Percentiles rank a stretch among this genome's conserved stretches.
Conservation (phyloP, 768 basidiomycete genomes). For the Serendipita vermifera region DNA sequence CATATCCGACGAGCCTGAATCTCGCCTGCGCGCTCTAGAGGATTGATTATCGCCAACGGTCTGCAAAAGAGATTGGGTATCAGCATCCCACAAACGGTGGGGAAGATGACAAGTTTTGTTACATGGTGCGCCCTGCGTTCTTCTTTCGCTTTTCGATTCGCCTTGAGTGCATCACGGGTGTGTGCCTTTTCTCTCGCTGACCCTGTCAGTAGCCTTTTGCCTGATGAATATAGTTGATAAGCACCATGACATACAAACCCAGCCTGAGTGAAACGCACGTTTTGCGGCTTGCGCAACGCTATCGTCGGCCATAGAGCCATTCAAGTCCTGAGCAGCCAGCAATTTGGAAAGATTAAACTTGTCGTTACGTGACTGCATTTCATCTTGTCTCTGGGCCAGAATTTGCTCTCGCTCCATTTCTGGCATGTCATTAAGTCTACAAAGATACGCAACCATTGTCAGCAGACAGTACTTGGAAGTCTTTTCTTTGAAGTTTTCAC, state of each 20-base stretch:
- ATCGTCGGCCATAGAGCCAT: conserved; percentile 34
- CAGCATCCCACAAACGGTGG: conserved; percentile 7
- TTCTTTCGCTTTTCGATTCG: conserved; percentile 74
- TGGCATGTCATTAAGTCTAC: conserved; percentile 61
- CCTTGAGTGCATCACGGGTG: conserved; percentile 76
- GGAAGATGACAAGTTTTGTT: conserved; percentile 8
- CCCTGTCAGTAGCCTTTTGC: conserved; percentile 60
- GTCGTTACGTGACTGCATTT: conserved; percentile 64
- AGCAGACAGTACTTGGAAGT: conserved; percentile 19
- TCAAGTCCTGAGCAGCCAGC: conserved; percentile 45
- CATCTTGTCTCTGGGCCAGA: conserved; percentile 65
- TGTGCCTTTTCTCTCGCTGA: conserved; percentile 68
- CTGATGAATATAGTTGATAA: conserved; percentile 25
- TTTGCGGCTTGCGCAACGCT: conserved; percentile 61
- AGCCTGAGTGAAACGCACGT: conserved; percentile 34
- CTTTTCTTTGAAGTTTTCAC: conserved; percentile 36
- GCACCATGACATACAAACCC: background rate
- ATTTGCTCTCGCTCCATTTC: conserved; percentile 87
- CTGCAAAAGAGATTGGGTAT: conserved; percentile 6
- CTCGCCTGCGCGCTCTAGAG: conserved; percentile 27
- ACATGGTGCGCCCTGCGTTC: conserved; percentile 62
- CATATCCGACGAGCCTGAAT: conserved; percentile 67
- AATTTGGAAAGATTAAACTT: conserved; percentile 59
- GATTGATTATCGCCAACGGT: background rate
- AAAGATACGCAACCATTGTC: conserved; percentile 7